Evolutionary conservation across 371 early-diverging fungal species (phyloP), one percentile per base, ranked within the genome.

Genomic region (Coemansia sp.): DNA sequence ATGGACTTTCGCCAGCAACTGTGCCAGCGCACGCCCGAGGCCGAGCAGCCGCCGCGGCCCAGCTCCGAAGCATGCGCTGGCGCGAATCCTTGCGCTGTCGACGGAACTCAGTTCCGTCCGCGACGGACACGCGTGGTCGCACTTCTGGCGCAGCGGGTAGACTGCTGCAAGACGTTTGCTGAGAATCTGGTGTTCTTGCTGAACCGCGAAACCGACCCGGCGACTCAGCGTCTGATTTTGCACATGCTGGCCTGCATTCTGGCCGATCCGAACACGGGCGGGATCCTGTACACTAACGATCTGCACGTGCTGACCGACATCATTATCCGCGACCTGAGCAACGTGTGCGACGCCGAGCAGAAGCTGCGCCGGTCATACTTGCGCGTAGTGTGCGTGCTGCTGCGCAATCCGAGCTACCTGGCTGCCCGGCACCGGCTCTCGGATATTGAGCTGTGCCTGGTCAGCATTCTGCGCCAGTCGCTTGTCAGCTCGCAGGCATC

Each of bases 251-350:
- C 84, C 50, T 71, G 81, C 38, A 71, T 94, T 24, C 84, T 94
- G 47, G 83, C 83, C 16, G 79, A 69, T 2, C 82, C 85, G 5
- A 64, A 62, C 43, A 81, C 90, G 0, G 79, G 78, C 44, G 83
- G 86, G 51, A 86, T 90, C 60, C 88, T 92, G 78, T 94, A 93
- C 70, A 92, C 94, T 34, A 94, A 94, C 62, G 95, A 94, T 72
- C 78, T 93, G 16, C 82, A 82, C 40, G 92, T 94, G 5, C 81
- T 93, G 31, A 82, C 93, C 4, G 95, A 94, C 66, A 88, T 93
- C 29, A 81, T 89, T 1, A 74, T 94, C 8, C 82, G 94, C 53
- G 92, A 92, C 72, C 78, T 90, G 9, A 83, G 87, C 75, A 82
- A 88, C 54, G 74, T 90, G 8, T 86, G 88, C 5, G 90, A 88